Evolutionary conservation across 2,329 filamentous ascomycete species (phyloP).

Genomic region (Tolypocladium guangdongense): DNA sequence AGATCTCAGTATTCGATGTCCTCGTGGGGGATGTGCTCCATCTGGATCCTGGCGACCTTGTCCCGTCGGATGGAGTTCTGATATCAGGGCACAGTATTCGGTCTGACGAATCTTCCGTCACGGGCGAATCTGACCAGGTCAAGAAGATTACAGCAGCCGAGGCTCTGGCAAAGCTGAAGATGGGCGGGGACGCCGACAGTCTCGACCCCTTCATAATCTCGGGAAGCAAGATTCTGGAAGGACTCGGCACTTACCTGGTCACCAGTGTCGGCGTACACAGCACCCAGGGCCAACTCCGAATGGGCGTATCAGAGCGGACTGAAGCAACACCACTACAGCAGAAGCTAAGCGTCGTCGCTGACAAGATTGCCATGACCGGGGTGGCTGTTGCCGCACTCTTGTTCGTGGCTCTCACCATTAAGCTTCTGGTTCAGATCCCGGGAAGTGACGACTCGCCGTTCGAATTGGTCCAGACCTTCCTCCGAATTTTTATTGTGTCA

Average conservation of each 20-base stretch:
- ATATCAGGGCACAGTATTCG: conserved; percentile 42
- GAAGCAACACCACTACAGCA: conserved; percentile 44
- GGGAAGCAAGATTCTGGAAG: conserved; percentile 42
- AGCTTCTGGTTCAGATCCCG: conserved; percentile 56
- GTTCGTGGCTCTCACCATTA: conserved; percentile 69
- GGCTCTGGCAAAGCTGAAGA: conserved; percentile 43
- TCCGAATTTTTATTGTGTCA: conserved; percentile 54
- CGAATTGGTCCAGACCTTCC: conserved; percentile 46
- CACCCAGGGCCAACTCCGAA: conserved; percentile 43
- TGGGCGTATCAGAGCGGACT: conserved; percentile 33
- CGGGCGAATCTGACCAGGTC: conserved; percentile 62
- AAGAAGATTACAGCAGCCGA: conserved; percentile 52
- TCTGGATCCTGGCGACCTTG: conserved; percentile 57
- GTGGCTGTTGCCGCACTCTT: conserved; percentile 60
- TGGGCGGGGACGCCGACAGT: conserved; percentile 31
- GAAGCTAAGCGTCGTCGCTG: conserved; percentile 32
- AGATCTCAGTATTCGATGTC: conserved; percentile 55
- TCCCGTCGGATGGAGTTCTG: conserved; percentile 61
- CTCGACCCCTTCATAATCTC: conserved; percentile 57
- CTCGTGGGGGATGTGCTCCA: conserved; percentile 61
- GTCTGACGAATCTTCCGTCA: conserved; percentile 65
- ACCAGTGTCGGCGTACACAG: conserved; percentile 46
- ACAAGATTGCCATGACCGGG: conserved; percentile 29
- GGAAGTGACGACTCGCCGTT: conserved; percentile 34
- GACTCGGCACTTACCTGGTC: conserved; percentile 41